Base-by-base conservation (phyloP, 1,139 yeast species). In the Kodamaea ohmeri region DNA sequence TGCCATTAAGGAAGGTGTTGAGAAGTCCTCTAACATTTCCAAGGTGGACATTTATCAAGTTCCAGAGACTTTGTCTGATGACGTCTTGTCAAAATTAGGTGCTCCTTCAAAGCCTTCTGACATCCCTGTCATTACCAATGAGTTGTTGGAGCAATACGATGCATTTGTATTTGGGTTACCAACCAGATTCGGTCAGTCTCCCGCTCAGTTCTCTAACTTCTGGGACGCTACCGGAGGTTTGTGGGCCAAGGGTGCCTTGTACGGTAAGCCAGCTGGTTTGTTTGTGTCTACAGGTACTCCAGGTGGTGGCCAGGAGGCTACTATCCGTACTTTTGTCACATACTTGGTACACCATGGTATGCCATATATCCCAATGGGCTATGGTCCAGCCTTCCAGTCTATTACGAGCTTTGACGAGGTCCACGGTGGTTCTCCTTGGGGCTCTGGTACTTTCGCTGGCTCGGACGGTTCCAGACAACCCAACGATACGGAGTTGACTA, bases 391-490 rank as follows among this genome's bases (percentile, higher is more conserved):
- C 2, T 67, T 63, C 51, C 58, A 60, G 11, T 58, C 59, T 27
- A 46, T 69, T 34, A 51, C 71, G 30, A 56, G 56, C 42, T 41
- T 67, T 28, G 60, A 60, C 1, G 75, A 69, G 50, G 54, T 59
- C 30, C 74, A 67, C 43, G 78, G 78, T 47, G 69, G 68, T 41
- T 60, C 76, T 38, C 66, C 79, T 22, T 74, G 71, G 66, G 79
- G 79, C 53, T 68, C 79, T 16, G 78, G 78, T 46, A 56, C 73
- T 13, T 55, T 60, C 43, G 76, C 80, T 28, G 75, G 70, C 38
- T 45, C 61, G 18, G 78, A 71, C 50, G 79, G 79, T 37, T 63
- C 75, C 11, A 68, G 74, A 62, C 60, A 55, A 42, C 70, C 76
- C 18, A 44, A 63, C 36, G 63, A 58, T 34, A 47, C 61, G 33